Percentiles rank a stretch among this genome's conserved stretches.
phyloP scores from a whole-genome alignment of 164 flowering plant genomes.

The Hamamelis virginiana region DNA sequence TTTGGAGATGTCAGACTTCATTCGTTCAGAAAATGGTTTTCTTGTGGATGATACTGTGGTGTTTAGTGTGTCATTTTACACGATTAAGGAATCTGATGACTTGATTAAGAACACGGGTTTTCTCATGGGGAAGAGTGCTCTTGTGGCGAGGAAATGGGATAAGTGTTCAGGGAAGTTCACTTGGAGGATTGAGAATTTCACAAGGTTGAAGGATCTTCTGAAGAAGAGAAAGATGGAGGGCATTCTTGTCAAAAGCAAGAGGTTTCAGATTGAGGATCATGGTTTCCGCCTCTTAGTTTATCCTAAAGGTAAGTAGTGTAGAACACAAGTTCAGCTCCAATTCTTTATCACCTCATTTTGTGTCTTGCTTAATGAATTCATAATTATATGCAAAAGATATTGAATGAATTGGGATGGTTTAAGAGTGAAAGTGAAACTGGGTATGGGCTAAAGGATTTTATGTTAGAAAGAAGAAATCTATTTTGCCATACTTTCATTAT shows the following conservation, averaged over 20 bases:
- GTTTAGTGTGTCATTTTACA: slow-evolving; percentile 86
- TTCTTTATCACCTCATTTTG: too few species aligned
- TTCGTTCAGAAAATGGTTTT: slow-evolving; percentile 64
- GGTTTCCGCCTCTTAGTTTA: slow-evolving; percentile 96
- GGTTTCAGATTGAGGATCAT: slow-evolving; percentile 94
- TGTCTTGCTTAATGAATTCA: too few species aligned
- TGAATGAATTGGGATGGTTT: too few species aligned
- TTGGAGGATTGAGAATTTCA: slow-evolving; percentile 92
- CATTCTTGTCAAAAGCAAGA: slow-evolving; percentile 91
- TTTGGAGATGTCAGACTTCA: slow-evolving; percentile 90
- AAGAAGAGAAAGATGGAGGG: slow-evolving; percentile 98
- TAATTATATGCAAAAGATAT: too few species aligned
- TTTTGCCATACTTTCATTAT: too few species aligned
- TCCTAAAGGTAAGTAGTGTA: slow-evolving; percentile 72
- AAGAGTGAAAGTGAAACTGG: too few species aligned
- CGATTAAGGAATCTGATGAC: slow-evolving; percentile 77
- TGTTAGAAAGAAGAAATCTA: too few species aligned
- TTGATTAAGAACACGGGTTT: slow-evolving; percentile 71
- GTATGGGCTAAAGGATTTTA: too few species aligned
- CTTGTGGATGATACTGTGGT: slow-evolving; percentile 87
- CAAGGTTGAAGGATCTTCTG: slow-evolving; percentile 83
- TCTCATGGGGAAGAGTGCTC: slow-evolving; percentile 49
- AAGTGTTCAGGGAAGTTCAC: slow-evolving; percentile 85
- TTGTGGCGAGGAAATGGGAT: slow-evolving; percentile 72
- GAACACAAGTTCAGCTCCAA: too few species aligned